A percentile compares a stretch with the other conserved stretches of the same genome.
Conservation (phyloP, 129 eudicot species). For the Artemisia argyi region DNA sequence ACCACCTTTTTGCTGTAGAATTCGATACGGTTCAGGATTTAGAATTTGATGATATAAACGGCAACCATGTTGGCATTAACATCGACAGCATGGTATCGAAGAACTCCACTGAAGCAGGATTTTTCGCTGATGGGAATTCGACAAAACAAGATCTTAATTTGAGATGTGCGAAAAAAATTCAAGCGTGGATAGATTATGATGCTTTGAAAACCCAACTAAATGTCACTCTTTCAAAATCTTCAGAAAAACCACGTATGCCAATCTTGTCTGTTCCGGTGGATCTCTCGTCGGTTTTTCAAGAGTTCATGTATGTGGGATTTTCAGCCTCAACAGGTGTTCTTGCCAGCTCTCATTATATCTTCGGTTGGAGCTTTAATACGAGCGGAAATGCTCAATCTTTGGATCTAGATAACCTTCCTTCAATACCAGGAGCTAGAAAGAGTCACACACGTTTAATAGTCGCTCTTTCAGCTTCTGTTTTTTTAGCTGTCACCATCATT, state of each 20-base stretch:
- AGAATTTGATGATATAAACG: slow-evolving; percentile 57
- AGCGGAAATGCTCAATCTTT: slow-evolving; percentile 57
- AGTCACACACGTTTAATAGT: slow-evolving; percentile 37
- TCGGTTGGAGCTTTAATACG: slow-evolving; percentile 78
- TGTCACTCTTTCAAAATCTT: slow-evolving; percentile 54
- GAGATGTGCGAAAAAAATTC: slow-evolving; percentile 49
- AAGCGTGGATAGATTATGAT: slow-evolving; percentile 84
- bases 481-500: slow-evolving; percentile 28
- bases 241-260: slow-evolving; percentile 49
- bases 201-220: slow-evolving; percentile 38
- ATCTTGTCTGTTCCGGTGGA: slow-evolving; percentile 55
- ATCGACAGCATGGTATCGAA: slow-evolving; percentile 56
- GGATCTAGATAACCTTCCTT: slow-evolving; percentile 56
- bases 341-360: slow-evolving; percentile 73
- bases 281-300: slow-evolving; percentile 49
- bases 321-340: slow-evolving; percentile 88
- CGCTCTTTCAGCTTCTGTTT: slow-evolving; percentile 39
- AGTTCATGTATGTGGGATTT: slow-evolving; percentile 69
- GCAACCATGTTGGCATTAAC: slow-evolving; percentile 76
- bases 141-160: slow-evolving; percentile 45
- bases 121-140: slow-evolving; percentile 42
- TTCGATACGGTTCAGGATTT: slow-evolving; percentile 75
- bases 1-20: slow-evolving; percentile 79
- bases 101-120: slow-evolving; percentile 56
- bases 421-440: slow-evolving; percentile 44